Conservation (phyloP, 495 filamentous ascomycete species). For the Bryoglossum gracile region DNA sequence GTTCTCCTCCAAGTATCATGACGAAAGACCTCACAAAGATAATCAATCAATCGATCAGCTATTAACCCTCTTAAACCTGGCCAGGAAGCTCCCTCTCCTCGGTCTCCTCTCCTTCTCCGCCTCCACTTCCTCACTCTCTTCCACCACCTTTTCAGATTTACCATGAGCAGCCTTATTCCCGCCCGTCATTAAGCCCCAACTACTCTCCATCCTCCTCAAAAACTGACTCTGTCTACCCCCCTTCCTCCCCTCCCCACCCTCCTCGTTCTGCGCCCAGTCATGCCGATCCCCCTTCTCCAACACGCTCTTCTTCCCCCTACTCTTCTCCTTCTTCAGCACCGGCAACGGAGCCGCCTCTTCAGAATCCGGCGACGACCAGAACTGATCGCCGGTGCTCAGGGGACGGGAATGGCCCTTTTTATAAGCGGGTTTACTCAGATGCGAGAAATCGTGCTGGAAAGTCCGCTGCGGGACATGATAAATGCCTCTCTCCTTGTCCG, state of each 20-base stretch:
- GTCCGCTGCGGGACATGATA: constrained; percentile 16
- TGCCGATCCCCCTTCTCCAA: constrained; percentile 14
- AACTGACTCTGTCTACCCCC: constrained; percentile 13
- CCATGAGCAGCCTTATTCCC: constrained; percentile 8
- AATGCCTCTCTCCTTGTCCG: constrained; percentile 22
- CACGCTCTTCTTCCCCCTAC: constrained; percentile 1
- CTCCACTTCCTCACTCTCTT: no score
- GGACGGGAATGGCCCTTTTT: constrained; percentile 5
- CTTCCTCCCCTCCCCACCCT: background rate
- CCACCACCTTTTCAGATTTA: constrained; percentile 6
- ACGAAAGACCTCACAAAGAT: no score
- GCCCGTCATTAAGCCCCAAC: constrained; percentile 15
- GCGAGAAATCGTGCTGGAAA: constrained; percentile 15
- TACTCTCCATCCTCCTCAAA: constrained; percentile 15
- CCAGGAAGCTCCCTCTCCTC: constrained; percentile 14
- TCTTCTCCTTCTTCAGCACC: background rate
- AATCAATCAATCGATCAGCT: constrained; percentile 7
- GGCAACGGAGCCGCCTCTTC: background rate
- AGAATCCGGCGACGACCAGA: constrained; percentile 19
- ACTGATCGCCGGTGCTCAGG: constrained; percentile 18
- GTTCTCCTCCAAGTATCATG: no score
- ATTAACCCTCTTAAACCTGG: constrained; percentile 18
- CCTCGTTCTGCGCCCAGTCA: constrained; percentile 24
- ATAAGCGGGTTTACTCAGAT: constrained; percentile 1
- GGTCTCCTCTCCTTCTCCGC: constrained; percentile 5